phyloP scores from a whole-genome alignment of 2,329 filamentous ascomycete genomes.

The Neoscytalidium dimidiatum region DNA sequence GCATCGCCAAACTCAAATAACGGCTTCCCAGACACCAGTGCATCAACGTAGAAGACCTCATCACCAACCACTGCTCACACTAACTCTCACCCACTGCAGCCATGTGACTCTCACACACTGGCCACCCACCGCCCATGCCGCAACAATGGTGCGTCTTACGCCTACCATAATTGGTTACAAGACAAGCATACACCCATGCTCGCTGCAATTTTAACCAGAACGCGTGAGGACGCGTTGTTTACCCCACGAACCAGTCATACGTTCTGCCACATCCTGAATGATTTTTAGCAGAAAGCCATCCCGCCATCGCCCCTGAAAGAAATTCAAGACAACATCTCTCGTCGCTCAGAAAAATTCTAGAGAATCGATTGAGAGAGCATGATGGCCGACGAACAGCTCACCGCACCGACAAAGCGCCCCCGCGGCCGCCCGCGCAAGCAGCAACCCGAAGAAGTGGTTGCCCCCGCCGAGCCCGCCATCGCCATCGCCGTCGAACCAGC shows the following conservation, averaged over 20 bases:
- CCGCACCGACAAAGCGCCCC: neutral
- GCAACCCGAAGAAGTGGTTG: slow-evolving; percentile 5
- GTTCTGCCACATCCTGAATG: neutral
- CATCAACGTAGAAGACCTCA: neutral
- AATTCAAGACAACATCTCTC: too few relatives aligned
- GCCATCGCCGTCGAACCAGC: neutral
- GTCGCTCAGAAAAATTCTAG: neutral
- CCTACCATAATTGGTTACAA: neutral
- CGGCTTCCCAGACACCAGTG: neutral
- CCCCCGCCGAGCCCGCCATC: neutral
- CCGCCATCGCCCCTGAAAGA: too few relatives aligned
- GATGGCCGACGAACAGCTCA: neutral
- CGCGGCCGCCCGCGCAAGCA: slow-evolving; percentile 4
- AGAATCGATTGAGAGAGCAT: neutral
- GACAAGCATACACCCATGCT: neutral
- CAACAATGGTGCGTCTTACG: neutral
- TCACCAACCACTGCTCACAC: neutral
- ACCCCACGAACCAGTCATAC: neutral
- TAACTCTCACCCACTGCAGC: neutral
- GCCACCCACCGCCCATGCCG: neutral
- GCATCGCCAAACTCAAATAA: neutral
- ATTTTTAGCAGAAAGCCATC: neutral
- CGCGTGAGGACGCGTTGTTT: neutral
- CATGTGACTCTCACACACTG: neutral
- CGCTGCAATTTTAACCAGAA: neutral